These are phyloP conservation scores for Cladorrhinum samala DNA, from an alignment of 495 filamentous ascomycete species.

Conservation along the genomic window DNA sequence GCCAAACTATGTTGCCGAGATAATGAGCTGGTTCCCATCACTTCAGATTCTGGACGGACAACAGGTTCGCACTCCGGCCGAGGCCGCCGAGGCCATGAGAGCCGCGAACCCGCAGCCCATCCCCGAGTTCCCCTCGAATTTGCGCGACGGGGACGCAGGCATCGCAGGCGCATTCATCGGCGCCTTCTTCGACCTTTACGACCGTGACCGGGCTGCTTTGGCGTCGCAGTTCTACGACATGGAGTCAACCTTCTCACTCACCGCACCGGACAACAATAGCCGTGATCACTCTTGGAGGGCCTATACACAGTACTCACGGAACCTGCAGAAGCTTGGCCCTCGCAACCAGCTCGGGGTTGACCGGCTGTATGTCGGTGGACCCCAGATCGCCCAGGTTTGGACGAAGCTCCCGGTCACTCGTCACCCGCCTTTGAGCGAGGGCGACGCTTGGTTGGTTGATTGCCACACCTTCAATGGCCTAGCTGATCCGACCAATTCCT, in stretches of 20 bases:
- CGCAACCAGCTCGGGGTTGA: constrained; percentile 48
- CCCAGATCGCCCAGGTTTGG: constrained; percentile 65
- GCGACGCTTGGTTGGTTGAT: constrained; percentile 72
- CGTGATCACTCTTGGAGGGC: constrained; percentile 54
- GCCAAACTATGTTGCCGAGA: constrained; percentile 58
- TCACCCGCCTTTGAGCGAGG: constrained; percentile 60
- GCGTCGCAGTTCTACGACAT: constrained; percentile 67
- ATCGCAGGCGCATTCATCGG: constrained; percentile 70
- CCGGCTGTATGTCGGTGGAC: constrained; percentile 57
- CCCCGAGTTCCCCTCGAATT: constrained; percentile 60
- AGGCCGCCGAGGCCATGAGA: constrained; percentile 46
- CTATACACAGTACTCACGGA: constrained; percentile 76
- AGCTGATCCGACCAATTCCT: constrained; percentile 62
- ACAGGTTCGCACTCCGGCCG: constrained; percentile 63
- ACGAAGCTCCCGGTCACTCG: constrained; percentile 62
- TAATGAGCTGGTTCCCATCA: constrained; percentile 74
- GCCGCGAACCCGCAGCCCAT: constrained; percentile 48
- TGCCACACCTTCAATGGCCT: constrained; percentile 70
- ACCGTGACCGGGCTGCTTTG: constrained; percentile 60
- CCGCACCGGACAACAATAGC: constrained; percentile 55
- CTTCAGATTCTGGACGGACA: constrained; percentile 66
- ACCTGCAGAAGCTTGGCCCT: constrained; percentile 64
- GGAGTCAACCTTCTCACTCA: constrained; percentile 70
- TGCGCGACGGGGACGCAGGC: constrained; percentile 63
- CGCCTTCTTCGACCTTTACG: constrained; percentile 68